A percentile compares a stretch with the other conserved stretches of the same genome.
phyloP scores from a whole-genome alignment of 2,329 filamentous ascomycete genomes.

The Sporothrix globosa region DNA sequence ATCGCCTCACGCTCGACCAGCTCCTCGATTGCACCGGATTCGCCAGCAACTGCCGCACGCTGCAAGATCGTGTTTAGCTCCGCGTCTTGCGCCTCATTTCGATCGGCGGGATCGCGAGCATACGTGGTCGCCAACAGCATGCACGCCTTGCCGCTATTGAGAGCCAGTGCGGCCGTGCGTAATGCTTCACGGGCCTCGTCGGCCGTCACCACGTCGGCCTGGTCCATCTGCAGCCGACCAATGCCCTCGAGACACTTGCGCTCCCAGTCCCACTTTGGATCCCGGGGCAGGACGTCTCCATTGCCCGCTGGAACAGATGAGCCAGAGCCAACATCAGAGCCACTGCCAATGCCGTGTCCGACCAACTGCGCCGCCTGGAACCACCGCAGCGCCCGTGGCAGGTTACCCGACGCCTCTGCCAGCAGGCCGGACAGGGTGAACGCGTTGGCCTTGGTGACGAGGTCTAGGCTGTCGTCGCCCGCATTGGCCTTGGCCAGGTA shows the following conservation, averaged over 20 bases:
- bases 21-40: conserved; percentile 35
- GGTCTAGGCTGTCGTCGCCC: neutral
- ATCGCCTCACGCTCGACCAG: conserved; percentile 32
- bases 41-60: conserved; percentile 43
- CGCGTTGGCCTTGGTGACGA: conserved; percentile 41
- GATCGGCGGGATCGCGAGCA: conserved; percentile 15
- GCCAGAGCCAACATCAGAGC: too few species aligned
- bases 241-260: conserved; percentile 41
- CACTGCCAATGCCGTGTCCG: neutral
- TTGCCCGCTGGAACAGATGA: neutral
- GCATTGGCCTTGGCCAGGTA: conserved; percentile 33
- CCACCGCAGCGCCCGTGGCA: conserved; percentile 41
- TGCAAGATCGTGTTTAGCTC: conserved; percentile 30
- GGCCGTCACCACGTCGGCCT: neutral
- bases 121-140: conserved; percentile 41
- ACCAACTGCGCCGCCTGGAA: conserved; percentile 34
- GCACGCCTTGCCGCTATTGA: conserved; percentile 41
- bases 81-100: conserved; percentile 38
- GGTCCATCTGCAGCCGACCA: neutral
- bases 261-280: conserved; percentile 45
- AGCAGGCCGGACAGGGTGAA: conserved; percentile 46
- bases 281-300: conserved; percentile 14
- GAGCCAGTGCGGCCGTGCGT: conserved; percentile 41
- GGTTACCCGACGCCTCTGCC: conserved; percentile 35
- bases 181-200: conserved; percentile 34